Conservation (phyloP, 2,329 filamentous ascomycete genomes). For the Orbilia blumenaviensis region DNA sequence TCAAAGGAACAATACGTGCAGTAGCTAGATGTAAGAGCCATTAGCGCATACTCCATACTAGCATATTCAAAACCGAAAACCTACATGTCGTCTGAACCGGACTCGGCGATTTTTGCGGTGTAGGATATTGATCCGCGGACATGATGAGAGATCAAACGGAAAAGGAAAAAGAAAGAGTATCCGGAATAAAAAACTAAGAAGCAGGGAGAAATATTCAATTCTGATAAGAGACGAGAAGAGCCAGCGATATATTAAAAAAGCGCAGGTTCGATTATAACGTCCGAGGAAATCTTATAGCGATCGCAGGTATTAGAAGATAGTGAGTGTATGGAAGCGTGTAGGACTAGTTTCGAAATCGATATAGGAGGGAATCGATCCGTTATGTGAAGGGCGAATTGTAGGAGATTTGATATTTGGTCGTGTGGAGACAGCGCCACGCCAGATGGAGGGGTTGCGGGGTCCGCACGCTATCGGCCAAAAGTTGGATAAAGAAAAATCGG, state of each 20-base stretch:
- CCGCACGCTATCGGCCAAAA: slow-evolving; percentile 7
- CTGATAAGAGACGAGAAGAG: slow-evolving; percentile 9
- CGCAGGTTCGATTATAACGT: slow-evolving; percentile 1
- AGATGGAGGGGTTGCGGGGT: slow-evolving; percentile 21
- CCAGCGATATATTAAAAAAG: slow-evolving; percentile 32
- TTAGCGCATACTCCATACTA: not conserved
- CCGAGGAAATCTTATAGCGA: not conserved
- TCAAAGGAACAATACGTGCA: slow-evolving; percentile 77
- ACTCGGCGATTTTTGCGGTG: slow-evolving; percentile 52
- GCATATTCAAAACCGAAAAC: not conserved
- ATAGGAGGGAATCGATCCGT: slow-evolving; percentile 3
- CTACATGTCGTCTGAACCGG: slow-evolving; percentile 38
- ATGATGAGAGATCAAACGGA: slow-evolving; percentile 14
- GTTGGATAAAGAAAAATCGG: not conserved
- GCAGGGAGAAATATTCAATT: not conserved
- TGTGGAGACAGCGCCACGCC: slow-evolving; percentile 7
- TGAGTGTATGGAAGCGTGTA: not conserved
- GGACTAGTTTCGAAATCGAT: not conserved
- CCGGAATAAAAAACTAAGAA: not conserved
- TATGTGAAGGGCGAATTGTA: not conserved
- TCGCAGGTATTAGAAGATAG: not conserved
- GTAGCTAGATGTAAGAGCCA: slow-evolving; percentile 20
- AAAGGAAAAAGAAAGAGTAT: not conserved
- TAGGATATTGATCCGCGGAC: slow-evolving; percentile 49
- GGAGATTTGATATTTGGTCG: not conserved